Evolutionary conservation across 2,329 filamentous ascomycete species (phyloP).

Genomic region (Raffaelea ambrosiae): DNA sequence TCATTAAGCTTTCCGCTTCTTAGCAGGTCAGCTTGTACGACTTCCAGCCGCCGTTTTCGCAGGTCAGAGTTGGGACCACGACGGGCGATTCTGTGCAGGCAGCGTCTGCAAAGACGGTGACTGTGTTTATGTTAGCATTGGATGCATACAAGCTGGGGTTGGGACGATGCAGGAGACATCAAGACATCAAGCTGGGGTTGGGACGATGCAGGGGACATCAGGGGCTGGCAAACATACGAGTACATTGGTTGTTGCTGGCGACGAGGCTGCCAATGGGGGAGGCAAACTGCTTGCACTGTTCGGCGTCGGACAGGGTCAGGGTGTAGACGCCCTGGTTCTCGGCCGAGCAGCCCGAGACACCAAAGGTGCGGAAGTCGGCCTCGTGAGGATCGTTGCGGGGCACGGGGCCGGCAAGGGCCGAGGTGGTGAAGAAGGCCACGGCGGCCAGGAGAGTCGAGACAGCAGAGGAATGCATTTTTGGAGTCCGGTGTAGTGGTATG

Average conservation of each 20-base stretch:
- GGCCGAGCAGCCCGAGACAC: constrained; percentile 9
- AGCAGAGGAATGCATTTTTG: constrained; percentile 8
- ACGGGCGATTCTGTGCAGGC: constrained; percentile 1
- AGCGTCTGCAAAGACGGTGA: constrained; percentile 6
- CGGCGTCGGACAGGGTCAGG: constrained; percentile 4
- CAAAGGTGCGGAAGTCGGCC: constrained; percentile 13
- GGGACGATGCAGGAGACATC: neutral
- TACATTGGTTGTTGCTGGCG: constrained; percentile 6
- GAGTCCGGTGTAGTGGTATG: too few relatives aligned
- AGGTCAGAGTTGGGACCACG: neutral
- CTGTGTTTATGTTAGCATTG: constrained; percentile 1
- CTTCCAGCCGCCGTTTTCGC: constrained; percentile 8
- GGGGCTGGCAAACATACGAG: constrained; percentile 1
- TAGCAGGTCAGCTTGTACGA: constrained; percentile 13
- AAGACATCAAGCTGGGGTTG: too few relatives aligned
- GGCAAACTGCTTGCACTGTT: constrained; percentile 7
- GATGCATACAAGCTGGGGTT: too few relatives aligned
- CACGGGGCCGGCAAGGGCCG: neutral
- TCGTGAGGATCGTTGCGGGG: constrained; percentile 10
- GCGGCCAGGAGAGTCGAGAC: neutral
- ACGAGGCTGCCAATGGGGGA: constrained; percentile 8
- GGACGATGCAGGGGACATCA: neutral
- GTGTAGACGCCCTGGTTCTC: constrained; percentile 15
- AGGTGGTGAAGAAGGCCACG: constrained; percentile 1
- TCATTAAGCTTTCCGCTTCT: neutral